These are phyloP conservation scores for Metschnikowia lachancei DNA, from an alignment of 805 yeast species.

Conservation along the genomic window DNA sequence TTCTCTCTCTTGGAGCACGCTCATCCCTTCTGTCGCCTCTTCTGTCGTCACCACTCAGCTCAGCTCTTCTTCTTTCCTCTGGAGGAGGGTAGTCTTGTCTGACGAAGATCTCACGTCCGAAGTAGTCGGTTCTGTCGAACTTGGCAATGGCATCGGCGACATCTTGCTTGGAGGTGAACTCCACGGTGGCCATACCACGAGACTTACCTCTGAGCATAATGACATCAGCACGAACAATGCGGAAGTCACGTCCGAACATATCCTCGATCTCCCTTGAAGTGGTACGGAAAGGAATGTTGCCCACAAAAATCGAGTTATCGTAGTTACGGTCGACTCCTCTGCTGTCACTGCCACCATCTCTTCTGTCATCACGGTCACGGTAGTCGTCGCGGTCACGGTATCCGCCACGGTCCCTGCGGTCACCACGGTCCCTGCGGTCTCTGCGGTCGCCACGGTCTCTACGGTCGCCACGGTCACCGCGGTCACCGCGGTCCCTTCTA, in stretches of 20 bases:
- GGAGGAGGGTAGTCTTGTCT: constrained; percentile 92
- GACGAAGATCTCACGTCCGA: constrained; percentile 80
- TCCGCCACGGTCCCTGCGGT: constrained; percentile 21
- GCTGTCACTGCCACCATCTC: constrained; percentile 12
- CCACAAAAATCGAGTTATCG: constrained; percentile 67
- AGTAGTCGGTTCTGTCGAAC: constrained; percentile 60
- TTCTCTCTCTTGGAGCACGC: constrained; percentile 14
- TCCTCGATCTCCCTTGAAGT: constrained; percentile 59
- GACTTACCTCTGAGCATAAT: constrained; percentile 75
- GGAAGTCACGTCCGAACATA: constrained; percentile 46
- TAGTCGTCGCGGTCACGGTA: constrained; percentile 25
- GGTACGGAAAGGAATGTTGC: constrained; percentile 67
- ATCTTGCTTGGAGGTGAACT: constrained; percentile 60
- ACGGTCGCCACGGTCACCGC: constrained; percentile 16
- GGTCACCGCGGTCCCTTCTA: constrained; percentile 14
- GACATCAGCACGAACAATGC: constrained; percentile 77
- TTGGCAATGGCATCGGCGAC: constrained; percentile 70
- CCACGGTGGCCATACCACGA: constrained; percentile 91
- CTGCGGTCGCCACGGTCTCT: constrained; percentile 9
- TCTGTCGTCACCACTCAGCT: constrained; percentile 19
- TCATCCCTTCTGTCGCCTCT: constrained; percentile 19
- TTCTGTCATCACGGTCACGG: constrained; percentile 19
- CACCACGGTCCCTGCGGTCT: constrained; percentile 7
- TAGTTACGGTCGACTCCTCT: constrained; percentile 40
- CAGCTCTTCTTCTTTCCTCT: constrained; percentile 29